Evolutionary conservation across 2,329 filamentous ascomycete genomes (phyloP).

Genomic region (Colletotrichum sp.): DNA sequence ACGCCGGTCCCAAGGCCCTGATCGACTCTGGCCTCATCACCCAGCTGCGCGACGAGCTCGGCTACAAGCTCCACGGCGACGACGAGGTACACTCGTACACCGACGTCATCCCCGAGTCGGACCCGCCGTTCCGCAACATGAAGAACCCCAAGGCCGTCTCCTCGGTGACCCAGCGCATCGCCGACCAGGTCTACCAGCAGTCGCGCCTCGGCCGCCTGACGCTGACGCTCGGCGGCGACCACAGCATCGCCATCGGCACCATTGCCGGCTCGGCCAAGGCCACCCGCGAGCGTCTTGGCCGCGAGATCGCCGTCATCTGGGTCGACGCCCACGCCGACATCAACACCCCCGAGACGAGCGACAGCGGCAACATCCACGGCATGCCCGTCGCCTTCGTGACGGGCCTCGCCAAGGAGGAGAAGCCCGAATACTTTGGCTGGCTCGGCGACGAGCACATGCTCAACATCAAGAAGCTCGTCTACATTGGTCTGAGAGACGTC

Average conservation of each 20-base stretch:
- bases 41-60: conserved; percentile 83
- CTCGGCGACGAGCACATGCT: conserved; percentile 73
- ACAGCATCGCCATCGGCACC: conserved; percentile 95
- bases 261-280: conserved; percentile 88
- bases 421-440: conserved; percentile 89
- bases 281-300: conserved; percentile 77
- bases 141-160: conserved; percentile 90
- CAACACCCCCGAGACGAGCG: conserved; percentile 91
- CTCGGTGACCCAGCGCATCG: conserved; percentile 81
- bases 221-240: conserved; percentile 92
- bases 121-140: conserved; percentile 89
- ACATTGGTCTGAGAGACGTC: conserved; percentile 94
- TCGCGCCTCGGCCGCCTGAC: conserved; percentile 84
- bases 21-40: conserved; percentile 87
- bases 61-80: conserved; percentile 88
- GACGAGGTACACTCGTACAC: conserved; percentile 81
- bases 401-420: conserved; percentile 78
- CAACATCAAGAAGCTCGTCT: conserved; percentile 86
- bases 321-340: conserved; percentile 98
- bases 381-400: conserved; percentile 96
- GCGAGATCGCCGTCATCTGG: conserved; percentile 96
- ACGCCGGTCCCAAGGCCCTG: conserved; percentile 86
- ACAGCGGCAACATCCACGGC: conserved; percentile 93
- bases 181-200: conserved; percentile 86
- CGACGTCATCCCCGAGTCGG: conserved; percentile 71